Conservation (phyloP, 225 moss, liverwort and hornwort genomes). For the Bryoerythrophyllum caledonicum region DNA sequence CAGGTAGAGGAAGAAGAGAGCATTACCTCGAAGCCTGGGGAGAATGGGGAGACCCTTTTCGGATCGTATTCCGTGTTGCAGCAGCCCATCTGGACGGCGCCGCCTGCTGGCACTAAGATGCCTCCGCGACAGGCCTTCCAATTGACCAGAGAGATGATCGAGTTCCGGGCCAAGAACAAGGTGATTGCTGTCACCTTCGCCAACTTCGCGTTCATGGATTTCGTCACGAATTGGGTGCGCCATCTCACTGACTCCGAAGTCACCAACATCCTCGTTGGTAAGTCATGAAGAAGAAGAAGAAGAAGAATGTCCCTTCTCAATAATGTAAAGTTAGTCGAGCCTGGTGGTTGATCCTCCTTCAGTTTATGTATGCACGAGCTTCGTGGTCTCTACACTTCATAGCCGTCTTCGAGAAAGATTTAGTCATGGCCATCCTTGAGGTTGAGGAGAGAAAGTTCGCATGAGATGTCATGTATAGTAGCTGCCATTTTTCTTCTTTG, state of each 20-base stretch:
- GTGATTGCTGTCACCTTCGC: slow-evolving; percentile 92
- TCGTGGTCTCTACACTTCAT: too few relatives aligned
- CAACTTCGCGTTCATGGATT: slow-evolving; percentile 87
- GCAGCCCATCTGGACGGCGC: slow-evolving; percentile 83
- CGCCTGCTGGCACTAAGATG: slow-evolving; percentile 57
- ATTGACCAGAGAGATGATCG: slow-evolving; percentile 78
- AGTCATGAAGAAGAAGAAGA: too few relatives aligned
- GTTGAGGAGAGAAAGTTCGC: too few relatives aligned
- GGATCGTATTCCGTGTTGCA: slow-evolving; percentile 46
- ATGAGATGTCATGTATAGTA: too few relatives aligned
- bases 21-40: slow-evolving; percentile 47
- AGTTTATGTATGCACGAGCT: too few relatives aligned
- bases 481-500: neutral
- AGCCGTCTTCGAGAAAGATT: too few relatives aligned
- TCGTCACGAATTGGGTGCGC: slow-evolving; percentile 89
- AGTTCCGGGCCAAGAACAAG: slow-evolving; percentile 80
- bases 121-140: slow-evolving; percentile 73
- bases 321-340: too few relatives aligned
- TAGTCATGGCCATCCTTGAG: too few relatives aligned
- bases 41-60: slow-evolving; percentile 55
- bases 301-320: too few relatives aligned
- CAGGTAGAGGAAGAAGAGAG: neutral
- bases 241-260: slow-evolving; percentile 77
- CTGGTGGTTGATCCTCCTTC: too few relatives aligned
- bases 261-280: slow-evolving; percentile 86